phyloP scores from a whole-genome alignment of 1,284 basidiomycete species.

The Malassezia restricta region DNA sequence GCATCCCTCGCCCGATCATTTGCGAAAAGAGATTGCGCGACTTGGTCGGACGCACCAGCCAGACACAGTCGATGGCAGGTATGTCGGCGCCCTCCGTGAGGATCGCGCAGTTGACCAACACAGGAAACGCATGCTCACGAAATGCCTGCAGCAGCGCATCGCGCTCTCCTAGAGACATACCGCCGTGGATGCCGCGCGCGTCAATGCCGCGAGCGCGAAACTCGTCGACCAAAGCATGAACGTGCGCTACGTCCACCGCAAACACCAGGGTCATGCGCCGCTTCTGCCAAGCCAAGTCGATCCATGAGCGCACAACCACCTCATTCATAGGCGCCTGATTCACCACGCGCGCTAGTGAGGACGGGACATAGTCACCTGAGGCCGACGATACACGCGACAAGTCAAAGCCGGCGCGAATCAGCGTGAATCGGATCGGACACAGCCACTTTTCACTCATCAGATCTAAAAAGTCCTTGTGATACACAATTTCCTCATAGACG shows the following conservation, averaged over 20 bases:
- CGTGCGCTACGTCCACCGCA: constrained; percentile 73
- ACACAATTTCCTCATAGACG: constrained; percentile 82
- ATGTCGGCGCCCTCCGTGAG: constrained; percentile 49
- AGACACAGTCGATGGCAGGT: constrained; percentile 64
- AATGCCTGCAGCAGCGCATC: constrained; percentile 60
- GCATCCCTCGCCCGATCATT: constrained; percentile 90
- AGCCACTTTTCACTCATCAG: constrained; percentile 87
- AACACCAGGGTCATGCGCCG: constrained; percentile 81
- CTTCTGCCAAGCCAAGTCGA: constrained; percentile 21
- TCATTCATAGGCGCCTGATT: constrained; percentile 33
- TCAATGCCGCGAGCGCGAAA: constrained; percentile 72
- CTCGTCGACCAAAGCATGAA: constrained; percentile 60
- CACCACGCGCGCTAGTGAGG: constrained; percentile 30
- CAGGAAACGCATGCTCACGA: constrained; percentile 62
- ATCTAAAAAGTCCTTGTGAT: constrained; percentile 73
- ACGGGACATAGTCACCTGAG: constrained; percentile 24
- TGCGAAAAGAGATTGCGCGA: constrained; percentile 81
- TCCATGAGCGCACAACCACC: constrained; percentile 38
- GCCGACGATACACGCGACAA: constrained; percentile 20
- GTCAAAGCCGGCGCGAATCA: constrained; percentile 34
- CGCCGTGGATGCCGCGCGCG: constrained; percentile 63
- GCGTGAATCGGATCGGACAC: constrained; percentile 41
- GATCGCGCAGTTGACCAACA: constrained; percentile 83
- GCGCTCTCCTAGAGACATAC: constrained; percentile 59
- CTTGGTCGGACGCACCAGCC: constrained; percentile 63